These are phyloP conservation scores for Moniliella sp. DNA, from an alignment of 1,284 basidiomycete genomes.

Conservation along the genomic window DNA sequence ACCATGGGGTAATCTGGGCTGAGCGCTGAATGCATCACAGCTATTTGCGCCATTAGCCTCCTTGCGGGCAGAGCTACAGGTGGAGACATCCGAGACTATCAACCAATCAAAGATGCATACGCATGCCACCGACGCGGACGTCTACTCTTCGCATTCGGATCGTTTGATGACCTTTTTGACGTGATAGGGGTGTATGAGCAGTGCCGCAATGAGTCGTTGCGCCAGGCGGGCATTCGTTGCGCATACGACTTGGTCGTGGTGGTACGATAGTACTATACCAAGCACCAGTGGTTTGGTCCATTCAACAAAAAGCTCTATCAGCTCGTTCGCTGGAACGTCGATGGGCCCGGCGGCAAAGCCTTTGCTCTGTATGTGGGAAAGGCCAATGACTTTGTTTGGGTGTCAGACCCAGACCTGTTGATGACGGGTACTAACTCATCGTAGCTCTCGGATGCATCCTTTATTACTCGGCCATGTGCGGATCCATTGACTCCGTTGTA, in stretches of 20 bases:
- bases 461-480: slow-evolving; percentile 74
- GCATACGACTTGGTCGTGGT: slow-evolving; percentile 49
- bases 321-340: slow-evolving; percentile 19
- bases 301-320: slow-evolving; percentile 41
- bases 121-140: slow-evolving; percentile 55
- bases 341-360: slow-evolving; percentile 21
- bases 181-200: slow-evolving; percentile 51
- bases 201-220: slow-evolving; percentile 41
- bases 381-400: slow-evolving; percentile 69
- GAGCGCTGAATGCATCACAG: slow-evolving; percentile 53
- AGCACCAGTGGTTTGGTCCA: slow-evolving; percentile 46
- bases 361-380: slow-evolving; percentile 29
- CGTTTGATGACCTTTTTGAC: slow-evolving; percentile 52
- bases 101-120: slow-evolving; percentile 75
- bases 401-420: slow-evolving; percentile 70
- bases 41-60: slow-evolving; percentile 57
- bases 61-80: slow-evolving; percentile 73
- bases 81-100: slow-evolving; percentile 61
- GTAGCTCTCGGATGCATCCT: slow-evolving; percentile 54
- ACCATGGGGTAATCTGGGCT: slow-evolving; percentile 49
- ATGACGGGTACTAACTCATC: slow-evolving; percentile 69
- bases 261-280: slow-evolving; percentile 30
- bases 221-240: slow-evolving; percentile 43
- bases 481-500: slow-evolving; percentile 64
- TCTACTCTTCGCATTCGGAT: slow-evolving; percentile 62